Evolutionary conservation across 1,284 basidiomycete genomes (phyloP), one percentile per base, ranked within the genome.

Genomic region (Dichomitus squalens): DNA sequence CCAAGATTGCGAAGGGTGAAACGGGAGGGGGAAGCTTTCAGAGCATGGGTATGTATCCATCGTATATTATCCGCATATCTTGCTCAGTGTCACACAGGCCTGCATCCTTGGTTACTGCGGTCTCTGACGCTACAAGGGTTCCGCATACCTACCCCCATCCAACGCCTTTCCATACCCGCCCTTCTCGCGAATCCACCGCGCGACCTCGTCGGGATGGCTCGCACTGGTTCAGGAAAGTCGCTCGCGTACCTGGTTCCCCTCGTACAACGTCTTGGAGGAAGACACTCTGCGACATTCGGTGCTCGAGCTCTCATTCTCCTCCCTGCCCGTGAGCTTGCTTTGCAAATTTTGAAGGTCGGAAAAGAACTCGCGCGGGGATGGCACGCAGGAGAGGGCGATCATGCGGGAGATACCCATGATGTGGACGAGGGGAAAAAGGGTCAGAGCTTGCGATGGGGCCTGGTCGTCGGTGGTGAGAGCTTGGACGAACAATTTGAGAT

Each of bases 201-300:
- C 50, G 97, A 99, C 75, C 87, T 99, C 8, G 93, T 99, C 18
- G 97, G 95, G 52, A 99, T 99, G 97, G 96, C 97, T 21, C 83
- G 97, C 18, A 99, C 97, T 0, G 97, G 97, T 55, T 98, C 96
- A 0, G 97, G 97, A 60, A 99, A 99, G 76, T 98, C 96, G 12
- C 83, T 99, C 27, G 96, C 96, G 35, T 99, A 97, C 74, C 86
- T 99, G 79, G 81, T 99, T 20, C 97, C 97, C 44, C 82, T 99
- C 12, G 80, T 98, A 0, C 93, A 97, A 61, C 83, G 92, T 25
- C 83, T 99, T 9, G 87, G 91, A 23, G 92, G 92, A 16, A 79
- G 86, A 16, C 95, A 97, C 71, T 84, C 88, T 4, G 83, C 85
- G 11, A 76, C 85, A 0, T 95, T 95, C 64, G 96, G 96, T 44